Base-by-base conservation (phyloP, 1,139 yeast genomes). In the Yamadazyma atmosphaerica region DNA sequence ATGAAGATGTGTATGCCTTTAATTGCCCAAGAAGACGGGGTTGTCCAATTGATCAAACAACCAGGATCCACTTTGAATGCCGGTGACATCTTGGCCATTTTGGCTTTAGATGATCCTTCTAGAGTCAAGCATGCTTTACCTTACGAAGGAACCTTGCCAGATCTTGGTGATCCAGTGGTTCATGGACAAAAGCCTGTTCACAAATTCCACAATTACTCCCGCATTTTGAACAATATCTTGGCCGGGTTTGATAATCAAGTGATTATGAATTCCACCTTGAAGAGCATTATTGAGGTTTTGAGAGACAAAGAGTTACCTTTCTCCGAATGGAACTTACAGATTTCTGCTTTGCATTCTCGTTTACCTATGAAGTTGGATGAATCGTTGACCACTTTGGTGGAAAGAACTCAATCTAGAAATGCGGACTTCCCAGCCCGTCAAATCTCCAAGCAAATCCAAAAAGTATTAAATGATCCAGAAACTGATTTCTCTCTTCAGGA, bases 1-100 rank as follows among this genome's bases (percentile, higher is more conserved):
- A 92, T 92, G 99, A 92, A 92, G 68, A 90, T 90, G 98, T 85
- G 86, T 63, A 86, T 86, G 94, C 95, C 95, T 37, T 74, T 90
- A 56, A 73, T 88, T 56, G 92, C 97, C 24, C 88, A 82, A 63
- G 98, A 90, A 63, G 84, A 86, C 56, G 99, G 99, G 74, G 73
- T 79, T 44, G 89, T 90, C 37, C 97, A 92, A 69, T 74, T 89
- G 38, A 81, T 92, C 58, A 90, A 92, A 65, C 98, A 94, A 66
- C 98, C 98, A n/a, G 99, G 99, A 42, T 84, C 97, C 9, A 88
- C 96, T 29, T 85, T 92, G 44, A 81, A 81, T 55, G 97, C 98
- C 35, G 98, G 98, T 66, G 98, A 92, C 59, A 90, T 94, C 47
- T 79, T 92, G 58, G 98, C 98, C 23, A 92, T 92, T 46, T 74